Base-by-base conservation (phyloP, 1,284 basidiomycete species). In the Dichomitus squalens region DNA sequence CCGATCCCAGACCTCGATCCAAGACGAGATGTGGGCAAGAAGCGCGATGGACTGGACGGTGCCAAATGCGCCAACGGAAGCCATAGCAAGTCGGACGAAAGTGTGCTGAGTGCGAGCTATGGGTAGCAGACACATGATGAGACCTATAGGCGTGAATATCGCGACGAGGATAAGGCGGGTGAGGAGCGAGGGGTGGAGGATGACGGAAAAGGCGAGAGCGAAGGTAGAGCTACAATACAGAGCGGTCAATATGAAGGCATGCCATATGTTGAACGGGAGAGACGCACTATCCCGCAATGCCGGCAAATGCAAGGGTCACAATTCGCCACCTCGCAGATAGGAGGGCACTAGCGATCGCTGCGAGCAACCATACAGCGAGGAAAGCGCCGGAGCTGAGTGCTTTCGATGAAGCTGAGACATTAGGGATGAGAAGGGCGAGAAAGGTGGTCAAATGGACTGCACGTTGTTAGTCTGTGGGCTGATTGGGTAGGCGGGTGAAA, bases 1-100 rank as follows among this genome's bases (percentile, higher is more conserved):
- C 12, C 86, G 76, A 50, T 82, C 79, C 85, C 85, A 88, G 8
- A 79, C 75, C 63, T 86, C 78, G 4, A 79, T 79, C 86, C 86
- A 88, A 0, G 79, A 70, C 9, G 74, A 66, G 0, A 81, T 76
- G n/a, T 76, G 70, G 20, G 79, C 68, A 4, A 88, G 73, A 21
- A 88, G 68, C 6, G 86, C 78, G 35, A 87, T 81, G 7, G 82
- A 75, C 33, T 84, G 53, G 9, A 80, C 71, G 12, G 84, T 58
- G 25, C 85, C 83, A 51, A 87, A 86, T 0, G 86, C 75, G 6
- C 87, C 87, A 3, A 77, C 76, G 4, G 83, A 77, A 1, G 84
- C 73, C 12, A 79, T 73, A 12, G 79, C 77, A 25, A 83, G 65
- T 16, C 86, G 79, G 12, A 87, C 66, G 7, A 77, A 71, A 8